These are phyloP conservation scores for Chimonanthus praecox DNA, from an alignment of 164 flowering plant species.

Conservation along the genomic window DNA sequence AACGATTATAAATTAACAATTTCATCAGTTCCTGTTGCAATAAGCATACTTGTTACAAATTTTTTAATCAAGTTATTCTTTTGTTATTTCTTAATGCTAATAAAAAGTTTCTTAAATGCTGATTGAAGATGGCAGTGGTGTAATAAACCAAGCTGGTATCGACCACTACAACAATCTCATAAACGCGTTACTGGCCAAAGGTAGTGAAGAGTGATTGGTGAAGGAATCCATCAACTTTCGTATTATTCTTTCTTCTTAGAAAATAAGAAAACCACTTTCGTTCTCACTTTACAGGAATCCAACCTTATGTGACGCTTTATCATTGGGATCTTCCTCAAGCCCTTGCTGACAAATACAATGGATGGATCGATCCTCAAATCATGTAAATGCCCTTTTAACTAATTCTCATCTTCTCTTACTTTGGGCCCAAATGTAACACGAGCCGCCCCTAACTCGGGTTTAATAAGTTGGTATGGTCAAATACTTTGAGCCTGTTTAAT, in stretches of 20 bases:
- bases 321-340: conserved; percentile 98
- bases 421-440: too few species aligned
- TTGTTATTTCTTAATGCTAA: neutral
- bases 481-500: too few species aligned
- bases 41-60: neutral
- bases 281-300: conserved; percentile 53
- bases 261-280: neutral
- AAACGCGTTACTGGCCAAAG: conserved; percentile 72
- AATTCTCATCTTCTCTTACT: too few species aligned
- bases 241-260: neutral
- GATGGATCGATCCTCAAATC: conserved; percentile 67
- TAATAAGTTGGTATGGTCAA: too few species aligned
- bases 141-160: conserved; percentile 78
- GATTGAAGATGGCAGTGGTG: conserved; percentile 69
- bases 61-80: neutral
- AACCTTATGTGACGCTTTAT: conserved; percentile 83
- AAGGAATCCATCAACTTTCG: neutral
- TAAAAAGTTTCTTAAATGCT: neutral
- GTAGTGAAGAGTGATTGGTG: conserved; percentile 22
- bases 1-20: too few species aligned
- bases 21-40: too few species aligned
- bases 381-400: conserved; percentile 38
- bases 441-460: too few species aligned
- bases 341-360: conserved; percentile 61
- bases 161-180: conserved; percentile 83